phyloP scores from a whole-genome alignment of 2,329 filamentous ascomycete genomes.

The Penicillium sp. region DNA sequence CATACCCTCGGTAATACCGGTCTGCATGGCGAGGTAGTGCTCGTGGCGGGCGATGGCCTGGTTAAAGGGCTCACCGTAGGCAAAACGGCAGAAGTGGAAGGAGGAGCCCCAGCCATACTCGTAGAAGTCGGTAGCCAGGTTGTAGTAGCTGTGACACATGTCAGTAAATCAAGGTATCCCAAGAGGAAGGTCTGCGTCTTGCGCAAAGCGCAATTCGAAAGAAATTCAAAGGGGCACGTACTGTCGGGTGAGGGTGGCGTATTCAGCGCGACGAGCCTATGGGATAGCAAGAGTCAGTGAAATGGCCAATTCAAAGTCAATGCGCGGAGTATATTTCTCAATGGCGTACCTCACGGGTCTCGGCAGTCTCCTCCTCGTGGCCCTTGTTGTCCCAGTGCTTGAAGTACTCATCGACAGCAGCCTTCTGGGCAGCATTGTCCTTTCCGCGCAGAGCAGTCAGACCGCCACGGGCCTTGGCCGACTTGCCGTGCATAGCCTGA shows the following conservation, averaged over 20 bases:
- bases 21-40: conserved; percentile 92
- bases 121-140: conserved; percentile 93
- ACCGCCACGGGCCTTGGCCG: conserved; percentile 70
- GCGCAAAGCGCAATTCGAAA: not conserved
- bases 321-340: not conserved
- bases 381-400: conserved; percentile 93
- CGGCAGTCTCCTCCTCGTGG: conserved; percentile 77
- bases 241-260: conserved; percentile 91
- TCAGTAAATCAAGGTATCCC: conserved; percentile 12
- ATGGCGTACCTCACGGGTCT: conserved; percentile 70
- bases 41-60: conserved; percentile 95
- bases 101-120: conserved; percentile 96
- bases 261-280: conserved; percentile 79
- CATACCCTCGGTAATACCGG: conserved; percentile 83
- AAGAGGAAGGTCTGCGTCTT: not conserved
- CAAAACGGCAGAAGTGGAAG: conserved; percentile 97
- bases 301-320: not conserved
- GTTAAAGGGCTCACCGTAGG: conserved; percentile 80
- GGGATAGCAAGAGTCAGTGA: conserved; percentile 17
- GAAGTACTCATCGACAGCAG: conserved; percentile 88
- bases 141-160: conserved; percentile 73
- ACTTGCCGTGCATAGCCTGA: conserved; percentile 80
- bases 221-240: conserved; percentile 53
- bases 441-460: conserved; percentile 85
- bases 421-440: conserved; percentile 75